phyloP scores from a whole-genome alignment of 345 rosid genomes.

The Acer yangbiense region DNA sequence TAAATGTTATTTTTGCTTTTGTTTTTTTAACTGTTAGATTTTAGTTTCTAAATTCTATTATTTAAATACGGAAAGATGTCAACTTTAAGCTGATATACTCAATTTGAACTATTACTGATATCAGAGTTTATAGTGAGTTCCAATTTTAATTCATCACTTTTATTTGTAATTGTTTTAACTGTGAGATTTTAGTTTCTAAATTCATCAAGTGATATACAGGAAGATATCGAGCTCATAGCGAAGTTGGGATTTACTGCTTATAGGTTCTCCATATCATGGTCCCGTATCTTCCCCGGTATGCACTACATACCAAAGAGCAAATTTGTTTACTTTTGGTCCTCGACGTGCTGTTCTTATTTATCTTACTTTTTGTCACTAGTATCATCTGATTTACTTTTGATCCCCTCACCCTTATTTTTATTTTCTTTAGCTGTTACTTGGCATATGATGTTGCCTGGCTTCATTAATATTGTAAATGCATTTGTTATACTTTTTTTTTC shows the following conservation, averaged over 20 bases:
- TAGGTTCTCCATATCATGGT: constrained; percentile 92
- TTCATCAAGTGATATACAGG: constrained; percentile 48
- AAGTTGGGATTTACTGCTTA: constrained; percentile 79
- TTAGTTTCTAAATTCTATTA: not conserved
- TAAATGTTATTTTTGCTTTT: not conserved
- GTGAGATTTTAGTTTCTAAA: constrained; percentile 15
- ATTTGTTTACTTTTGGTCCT: not conserved
- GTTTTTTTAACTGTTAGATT: not conserved
- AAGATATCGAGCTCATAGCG: constrained; percentile 72
- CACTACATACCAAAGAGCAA: not conserved
- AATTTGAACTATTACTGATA: not conserved
- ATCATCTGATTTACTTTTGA: not conserved
- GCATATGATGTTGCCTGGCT: no score
- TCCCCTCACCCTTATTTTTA: not conserved
- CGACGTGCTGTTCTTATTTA: not conserved
- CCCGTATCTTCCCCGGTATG: constrained; percentile 90
- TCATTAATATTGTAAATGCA: not conserved
- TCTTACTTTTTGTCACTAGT: no score
- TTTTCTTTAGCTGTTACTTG: not conserved
- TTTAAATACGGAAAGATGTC: not conserved
- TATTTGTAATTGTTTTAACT: constrained; percentile 3
- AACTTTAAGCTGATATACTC: not conserved
- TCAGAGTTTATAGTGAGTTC: not conserved
- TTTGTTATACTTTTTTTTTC: not conserved
- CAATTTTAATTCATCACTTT: not conserved